These are phyloP conservation scores for Pseudonitzschia pungens DNA, from an alignment of 108 stramenopile genomes.

Conservation along the genomic window DNA sequence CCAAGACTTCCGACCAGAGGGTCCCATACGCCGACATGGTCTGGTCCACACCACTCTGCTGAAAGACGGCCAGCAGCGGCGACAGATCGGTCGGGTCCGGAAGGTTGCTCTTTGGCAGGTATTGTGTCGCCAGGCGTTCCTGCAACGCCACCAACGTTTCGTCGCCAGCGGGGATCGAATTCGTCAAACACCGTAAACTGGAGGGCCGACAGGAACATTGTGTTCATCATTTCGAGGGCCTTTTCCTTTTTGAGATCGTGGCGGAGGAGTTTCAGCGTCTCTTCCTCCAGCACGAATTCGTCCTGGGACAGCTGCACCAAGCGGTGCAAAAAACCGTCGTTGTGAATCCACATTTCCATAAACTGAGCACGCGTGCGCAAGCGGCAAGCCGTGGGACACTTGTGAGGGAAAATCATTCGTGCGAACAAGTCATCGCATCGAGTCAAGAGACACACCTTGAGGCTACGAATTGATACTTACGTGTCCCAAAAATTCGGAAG, in stretches of 20 bases:
- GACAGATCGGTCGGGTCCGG: slow-evolving; percentile 9
- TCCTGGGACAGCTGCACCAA: slow-evolving; percentile 25
- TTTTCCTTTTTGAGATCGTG: slow-evolving; percentile 16
- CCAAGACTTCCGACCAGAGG: slow-evolving; percentile 7
- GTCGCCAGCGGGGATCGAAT: slow-evolving; percentile 22
- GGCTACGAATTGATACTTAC: too few relatives aligned
- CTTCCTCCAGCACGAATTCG: slow-evolving; percentile 4
- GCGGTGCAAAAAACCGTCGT: slow-evolving; percentile 29
- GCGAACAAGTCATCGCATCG: too few relatives aligned
- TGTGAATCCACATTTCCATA: slow-evolving; percentile 28
- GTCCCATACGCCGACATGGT: background rate
- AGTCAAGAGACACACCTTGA: too few relatives aligned
- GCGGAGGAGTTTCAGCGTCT: slow-evolving; percentile 12
- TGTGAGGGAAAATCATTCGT: too few relatives aligned
- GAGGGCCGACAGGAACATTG: slow-evolving; percentile 4
- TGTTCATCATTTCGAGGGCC: slow-evolving; percentile 12
- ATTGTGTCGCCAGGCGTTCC: slow-evolving; percentile 9
- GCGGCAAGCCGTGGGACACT: too few relatives aligned
- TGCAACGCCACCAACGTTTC: slow-evolving; percentile 20
- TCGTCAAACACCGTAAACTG: slow-evolving; percentile 9
- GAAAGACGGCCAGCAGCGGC: slow-evolving; percentile 13
- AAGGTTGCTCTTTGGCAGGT: slow-evolving; percentile 12
- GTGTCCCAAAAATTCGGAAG: slow-evolving; percentile 16
- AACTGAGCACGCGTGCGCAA: slow-evolving; percentile 10
- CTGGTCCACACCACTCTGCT: slow-evolving; percentile 1